A percentile compares a stretch with the other conserved stretches of the same genome.
phyloP scores from a whole-genome alignment of 1,284 basidiomycete genomes.

The Cutaneotrichosporon sp. region DNA sequence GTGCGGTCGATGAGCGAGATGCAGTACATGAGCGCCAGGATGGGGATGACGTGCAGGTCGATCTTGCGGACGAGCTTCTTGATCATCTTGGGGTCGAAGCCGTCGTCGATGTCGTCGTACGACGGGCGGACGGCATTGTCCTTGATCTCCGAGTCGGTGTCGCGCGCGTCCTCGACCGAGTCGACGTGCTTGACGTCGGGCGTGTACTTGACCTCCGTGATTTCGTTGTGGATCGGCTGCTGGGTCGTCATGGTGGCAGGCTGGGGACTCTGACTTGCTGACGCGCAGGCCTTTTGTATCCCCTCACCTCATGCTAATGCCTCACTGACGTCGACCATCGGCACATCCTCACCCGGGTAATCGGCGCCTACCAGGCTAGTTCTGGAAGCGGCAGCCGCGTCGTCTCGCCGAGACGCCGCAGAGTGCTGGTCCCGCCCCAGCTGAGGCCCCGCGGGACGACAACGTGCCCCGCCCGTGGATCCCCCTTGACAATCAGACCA shows the following conservation, averaged over 20 bases:
- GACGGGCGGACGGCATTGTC: not conserved
- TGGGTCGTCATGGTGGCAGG: not conserved
- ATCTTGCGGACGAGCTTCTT: slow-evolving; percentile 17
- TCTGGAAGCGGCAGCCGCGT: too few species aligned
- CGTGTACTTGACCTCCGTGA: not conserved
- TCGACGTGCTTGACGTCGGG: not conserved
- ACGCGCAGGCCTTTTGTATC: not conserved
- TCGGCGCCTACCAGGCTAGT: too few species aligned
- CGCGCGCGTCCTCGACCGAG: not conserved
- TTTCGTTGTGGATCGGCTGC: not conserved
- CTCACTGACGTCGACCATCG: not conserved
- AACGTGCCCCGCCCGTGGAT: too few species aligned
- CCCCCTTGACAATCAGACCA: too few species aligned
- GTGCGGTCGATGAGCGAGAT: slow-evolving; percentile 35
- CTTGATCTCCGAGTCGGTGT: not conserved
- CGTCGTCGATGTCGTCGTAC: slow-evolving; percentile 16
- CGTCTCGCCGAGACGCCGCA: too few species aligned
- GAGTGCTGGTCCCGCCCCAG: too few species aligned
- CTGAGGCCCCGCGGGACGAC: too few species aligned
- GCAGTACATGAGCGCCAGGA: slow-evolving; percentile 20
- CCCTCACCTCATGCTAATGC: too few species aligned
- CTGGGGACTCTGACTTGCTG: not conserved
- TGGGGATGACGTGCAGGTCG: slow-evolving; percentile 22
- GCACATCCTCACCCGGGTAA: too few species aligned
- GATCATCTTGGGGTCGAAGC: slow-evolving; percentile 17